Evolutionary conservation across 192 early-diverging fungal species (phyloP).

Genomic region (Diversispora epigaea): DNA sequence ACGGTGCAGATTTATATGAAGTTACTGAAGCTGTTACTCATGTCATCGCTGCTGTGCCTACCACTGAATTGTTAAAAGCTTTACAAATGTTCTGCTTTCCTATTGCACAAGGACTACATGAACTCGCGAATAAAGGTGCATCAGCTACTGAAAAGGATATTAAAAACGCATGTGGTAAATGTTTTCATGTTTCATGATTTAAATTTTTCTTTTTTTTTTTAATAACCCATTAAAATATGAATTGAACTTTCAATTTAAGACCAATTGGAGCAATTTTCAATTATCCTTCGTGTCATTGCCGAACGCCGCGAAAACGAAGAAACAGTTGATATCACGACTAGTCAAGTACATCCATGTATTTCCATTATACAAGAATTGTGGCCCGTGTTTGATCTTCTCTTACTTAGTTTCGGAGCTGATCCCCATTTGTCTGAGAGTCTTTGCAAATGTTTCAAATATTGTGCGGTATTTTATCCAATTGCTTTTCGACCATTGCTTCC

Average conservation of each 20-base stretch:
- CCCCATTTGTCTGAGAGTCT: constrained; percentile 50
- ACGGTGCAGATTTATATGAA: constrained; percentile 68
- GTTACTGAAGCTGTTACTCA: constrained; percentile 89
- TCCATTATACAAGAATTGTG: constrained; percentile 67
- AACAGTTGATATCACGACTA: constrained; percentile 16
- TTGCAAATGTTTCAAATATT: constrained; percentile 57
- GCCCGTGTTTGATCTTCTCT: constrained; percentile 65
- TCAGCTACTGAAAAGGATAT: constrained; percentile 41
- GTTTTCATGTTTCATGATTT: not conserved
- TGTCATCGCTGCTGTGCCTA: constrained; percentile 79
- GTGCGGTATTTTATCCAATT: constrained; percentile 55
- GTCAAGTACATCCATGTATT: constrained; percentile 65
- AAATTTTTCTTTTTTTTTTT: constrained; percentile 7
- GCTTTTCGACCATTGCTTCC: constrained; percentile 59
- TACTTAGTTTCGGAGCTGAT: constrained; percentile 52
- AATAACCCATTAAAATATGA: constrained; percentile 44
- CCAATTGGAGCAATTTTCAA: constrained; percentile 22
- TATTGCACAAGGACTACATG: constrained; percentile 69
- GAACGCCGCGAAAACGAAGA: constrained; percentile 6
- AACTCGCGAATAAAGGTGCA: constrained; percentile 49
- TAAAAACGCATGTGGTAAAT: constrained; percentile 38
- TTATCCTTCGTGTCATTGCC: constrained; percentile 14
- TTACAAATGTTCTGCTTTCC: constrained; percentile 73
- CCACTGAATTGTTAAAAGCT: constrained; percentile 54
- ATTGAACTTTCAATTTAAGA: constrained; percentile 34